A percentile compares a stretch with the other conserved stretches of the same genome.
phyloP scores from a whole-genome alignment of 306 rosid genomes.

The Canavalia ensiformis region DNA sequence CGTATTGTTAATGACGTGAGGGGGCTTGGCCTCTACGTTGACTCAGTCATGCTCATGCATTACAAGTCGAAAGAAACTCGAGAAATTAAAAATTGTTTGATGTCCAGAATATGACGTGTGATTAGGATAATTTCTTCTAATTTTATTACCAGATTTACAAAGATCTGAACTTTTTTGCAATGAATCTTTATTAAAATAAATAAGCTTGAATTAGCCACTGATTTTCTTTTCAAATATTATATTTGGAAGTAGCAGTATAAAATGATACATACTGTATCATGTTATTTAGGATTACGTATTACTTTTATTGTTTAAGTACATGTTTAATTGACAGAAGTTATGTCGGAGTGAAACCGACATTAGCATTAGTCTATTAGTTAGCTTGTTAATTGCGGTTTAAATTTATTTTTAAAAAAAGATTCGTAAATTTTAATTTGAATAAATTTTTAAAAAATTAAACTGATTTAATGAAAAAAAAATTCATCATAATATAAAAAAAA shows the following conservation, averaged over 20 bases:
- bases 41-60: constrained; percentile 40
- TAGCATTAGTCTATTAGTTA: constrained; percentile 14
- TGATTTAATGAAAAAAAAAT: neutral
- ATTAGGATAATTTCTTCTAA: constrained; percentile 29
- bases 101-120: constrained; percentile 38
- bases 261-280: neutral
- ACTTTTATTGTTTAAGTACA: neutral
- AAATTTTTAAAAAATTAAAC: neutral
- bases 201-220: neutral
- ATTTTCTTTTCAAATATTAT: constrained; percentile 1
- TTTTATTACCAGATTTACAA: constrained; percentile 13
- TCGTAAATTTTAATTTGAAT: neutral
- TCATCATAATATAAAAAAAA: neutral
- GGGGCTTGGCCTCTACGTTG: constrained; percentile 26
- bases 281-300: neutral
- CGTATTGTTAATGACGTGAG: constrained; percentile 42
- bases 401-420: neutral
- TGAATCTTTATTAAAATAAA: constrained; percentile 1
- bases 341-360: constrained; percentile 45
- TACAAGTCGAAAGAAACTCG: constrained; percentile 21
- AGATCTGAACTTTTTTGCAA: constrained; percentile 24
- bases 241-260: constrained; percentile 12
- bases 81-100: constrained; percentile 11
- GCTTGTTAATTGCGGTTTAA: constrained; percentile 9
- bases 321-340: constrained; percentile 32